Percentiles rank a stretch among this genome's conserved stretches.
These are phyloP conservation scores for Cryptococcus sp. DNA, from an alignment of 1,284 basidiomycete species.

Conservation along the genomic window DNA sequence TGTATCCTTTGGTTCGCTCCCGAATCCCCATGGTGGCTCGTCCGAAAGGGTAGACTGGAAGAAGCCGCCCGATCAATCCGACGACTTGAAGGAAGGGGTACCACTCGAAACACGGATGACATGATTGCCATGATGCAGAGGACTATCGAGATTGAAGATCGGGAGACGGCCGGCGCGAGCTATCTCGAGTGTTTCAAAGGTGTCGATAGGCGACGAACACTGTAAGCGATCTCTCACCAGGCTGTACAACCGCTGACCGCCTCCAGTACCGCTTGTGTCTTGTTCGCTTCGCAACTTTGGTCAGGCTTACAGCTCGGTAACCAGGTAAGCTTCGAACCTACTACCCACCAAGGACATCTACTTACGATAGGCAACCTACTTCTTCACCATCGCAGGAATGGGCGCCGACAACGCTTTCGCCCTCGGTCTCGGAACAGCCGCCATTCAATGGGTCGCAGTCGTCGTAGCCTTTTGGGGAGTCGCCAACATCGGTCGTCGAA, in stretches of 20 bases:
- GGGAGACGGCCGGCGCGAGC: slow-evolving; percentile 24
- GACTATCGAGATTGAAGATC: slow-evolving; percentile 44
- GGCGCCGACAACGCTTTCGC: slow-evolving; percentile 29
- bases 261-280: slow-evolving; percentile 29
- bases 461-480: slow-evolving; percentile 35
- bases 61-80: slow-evolving; percentile 48
- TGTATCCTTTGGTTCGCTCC: slow-evolving; percentile 18
- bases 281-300: slow-evolving; percentile 1
- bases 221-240: too few relatives aligned
- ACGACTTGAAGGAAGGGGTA: slow-evolving; percentile 38
- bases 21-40: slow-evolving; percentile 38
- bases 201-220: slow-evolving; percentile 45
- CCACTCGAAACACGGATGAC: slow-evolving; percentile 45
- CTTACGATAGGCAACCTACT: slow-evolving; percentile 12
- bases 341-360: slow-evolving; percentile 38
- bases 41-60: slow-evolving; percentile 44
- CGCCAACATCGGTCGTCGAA: slow-evolving; percentile 46
- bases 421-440: slow-evolving; percentile 30
- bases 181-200: slow-evolving; percentile 48
- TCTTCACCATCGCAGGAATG: slow-evolving; percentile 43
- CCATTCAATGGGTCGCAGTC: slow-evolving; percentile 26
- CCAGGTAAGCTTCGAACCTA: slow-evolving; percentile 36
- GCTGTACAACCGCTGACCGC: too few relatives aligned
- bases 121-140: slow-evolving; percentile 48
- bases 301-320: slow-evolving; percentile 5